A percentile compares a stretch with the other conserved stretches of the same genome.
Conservation (phyloP, 345 rosid genomes). For the Ricinus communis region DNA sequence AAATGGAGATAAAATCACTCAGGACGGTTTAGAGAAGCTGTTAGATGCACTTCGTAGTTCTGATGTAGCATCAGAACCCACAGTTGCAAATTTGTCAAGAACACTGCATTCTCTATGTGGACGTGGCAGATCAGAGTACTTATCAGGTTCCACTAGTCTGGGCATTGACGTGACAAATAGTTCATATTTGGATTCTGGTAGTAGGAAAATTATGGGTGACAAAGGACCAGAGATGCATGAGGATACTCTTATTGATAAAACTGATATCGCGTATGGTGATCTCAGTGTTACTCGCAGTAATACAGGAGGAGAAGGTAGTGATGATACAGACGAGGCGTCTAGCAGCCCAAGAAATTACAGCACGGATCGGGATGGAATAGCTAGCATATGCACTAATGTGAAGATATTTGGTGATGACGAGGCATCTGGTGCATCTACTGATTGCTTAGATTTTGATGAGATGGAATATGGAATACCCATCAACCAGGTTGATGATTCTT, state of each 20-base stretch:
- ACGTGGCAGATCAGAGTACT: slow-evolving; percentile 20
- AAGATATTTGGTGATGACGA: slow-evolving; percentile 6
- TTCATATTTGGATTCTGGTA: neutral
- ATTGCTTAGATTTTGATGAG: slow-evolving; percentile 32
- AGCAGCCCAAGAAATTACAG: neutral
- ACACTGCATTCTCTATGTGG: slow-evolving; percentile 48
- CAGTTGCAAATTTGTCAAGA: slow-evolving; percentile 59
- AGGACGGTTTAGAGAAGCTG: slow-evolving; percentile 45
- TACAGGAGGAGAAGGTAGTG: too few species aligned
- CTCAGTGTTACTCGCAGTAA: too few species aligned
- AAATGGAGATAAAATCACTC: slow-evolving; percentile 39
- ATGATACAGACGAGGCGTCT: slow-evolving; percentile 5
- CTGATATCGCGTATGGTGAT: neutral
- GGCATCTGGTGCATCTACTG: slow-evolving; percentile 13
- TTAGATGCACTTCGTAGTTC: slow-evolving; percentile 47
- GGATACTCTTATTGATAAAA: slow-evolving; percentile 9
- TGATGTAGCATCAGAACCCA: slow-evolving; percentile 49
- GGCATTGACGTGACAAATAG: slow-evolving; percentile 5
- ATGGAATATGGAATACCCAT: slow-evolving; percentile 14
- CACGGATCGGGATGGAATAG: neutral
- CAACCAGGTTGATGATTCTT: slow-evolving; percentile 31
- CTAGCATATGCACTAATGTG: neutral
- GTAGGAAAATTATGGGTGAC: neutral
- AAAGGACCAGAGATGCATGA: slow-evolving; percentile 7
- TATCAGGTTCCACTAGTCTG: slow-evolving; percentile 10